Base-by-base conservation (phyloP, 1,284 basidiomycete genomes). In the Sanghuangporus baumii region DNA sequence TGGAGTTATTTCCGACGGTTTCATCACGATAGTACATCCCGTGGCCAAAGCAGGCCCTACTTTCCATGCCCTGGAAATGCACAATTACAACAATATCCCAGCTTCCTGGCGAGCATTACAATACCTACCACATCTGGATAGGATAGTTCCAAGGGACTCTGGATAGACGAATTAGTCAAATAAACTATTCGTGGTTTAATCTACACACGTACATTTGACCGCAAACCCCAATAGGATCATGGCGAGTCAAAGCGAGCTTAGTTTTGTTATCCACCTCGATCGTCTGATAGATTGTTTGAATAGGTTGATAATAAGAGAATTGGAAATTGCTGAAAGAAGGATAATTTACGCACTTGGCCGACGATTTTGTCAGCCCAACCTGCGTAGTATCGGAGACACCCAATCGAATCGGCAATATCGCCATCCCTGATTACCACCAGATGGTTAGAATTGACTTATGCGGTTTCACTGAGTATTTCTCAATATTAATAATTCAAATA, bases 91-190 rank as follows among this genome's bases (percentile, higher is more conserved):
- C 18, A 46, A 46, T 41, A 14, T 9, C 20, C 26, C 31, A 55
- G n/a, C 38, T 16, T 43, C 20, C 20, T 31, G 20, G 18, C 43
- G 16, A 23, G 26, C 23, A n/a, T 23, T 56, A 55, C 23, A 55
- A 52, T 23, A 72, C 80, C 31, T 74, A 87, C 88, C 91, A 93
- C 93, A 96, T 95, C 68, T 85, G 85, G 72, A 96, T 89, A 14
- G 93, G 94, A 73, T 94, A 96, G 76, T 96, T 95, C 91, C 90
- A 93, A 11, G 91, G 91, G 67, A 94, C 93, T 68, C 91, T 93
- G 70, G 61, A 36, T 31, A 61, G 55, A 57, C 41, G 56, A 37
- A 65, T 57, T 7, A 55, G 65, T 36, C 52, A 48, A 58, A 56
- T 38, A 43, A 34, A 54, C 34, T 18, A 41, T 38, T 58, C 18